A percentile compares a stretch with the other conserved stretches of the same genome.
These are phyloP conservation scores for Desmodesmus armatus DNA, from an alignment of 139 green algal species.

Conservation along the genomic window DNA sequence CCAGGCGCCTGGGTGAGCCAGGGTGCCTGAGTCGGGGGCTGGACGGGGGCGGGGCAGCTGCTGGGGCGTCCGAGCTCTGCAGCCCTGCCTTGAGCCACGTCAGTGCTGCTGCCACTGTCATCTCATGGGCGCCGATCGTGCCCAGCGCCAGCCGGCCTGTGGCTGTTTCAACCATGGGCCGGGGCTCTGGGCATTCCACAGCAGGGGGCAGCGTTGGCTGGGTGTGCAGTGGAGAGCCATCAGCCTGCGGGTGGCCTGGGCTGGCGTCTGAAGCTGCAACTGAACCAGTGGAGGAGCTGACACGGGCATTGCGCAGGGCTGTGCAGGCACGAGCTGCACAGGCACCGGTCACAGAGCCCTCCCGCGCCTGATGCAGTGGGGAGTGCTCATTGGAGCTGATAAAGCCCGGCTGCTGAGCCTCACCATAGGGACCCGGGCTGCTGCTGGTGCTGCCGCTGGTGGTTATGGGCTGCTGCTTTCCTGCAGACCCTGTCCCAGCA, in stretches of 20 bases:
- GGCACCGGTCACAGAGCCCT: too few species aligned
- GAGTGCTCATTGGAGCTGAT: too few species aligned
- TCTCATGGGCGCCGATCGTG: neutral
- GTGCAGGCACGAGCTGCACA: too few species aligned
- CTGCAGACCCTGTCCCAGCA: too few species aligned
- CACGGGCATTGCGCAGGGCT: too few species aligned
- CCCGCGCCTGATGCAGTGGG: too few species aligned
- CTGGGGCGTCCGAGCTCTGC: neutral
- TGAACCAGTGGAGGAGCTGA: neutral
- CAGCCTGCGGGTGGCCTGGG: neutral
- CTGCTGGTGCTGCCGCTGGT: neutral
- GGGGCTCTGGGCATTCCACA: neutral
- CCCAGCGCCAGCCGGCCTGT: neutral
- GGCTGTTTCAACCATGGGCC: neutral
- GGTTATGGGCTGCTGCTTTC: too few species aligned
- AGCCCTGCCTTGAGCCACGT: slow-evolving; percentile 23
- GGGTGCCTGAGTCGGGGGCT: neutral
- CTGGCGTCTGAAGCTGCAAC: neutral
- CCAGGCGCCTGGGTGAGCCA: neutral
- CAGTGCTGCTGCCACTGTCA: slow-evolving; percentile 28
- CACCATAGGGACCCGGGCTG: neutral
- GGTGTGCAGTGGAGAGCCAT: neutral
- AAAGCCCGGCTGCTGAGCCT: neutral
- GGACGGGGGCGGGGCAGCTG: neutral
- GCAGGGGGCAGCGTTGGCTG: neutral